Evolutionary conservation across 345 rosid species (phyloP).

Genomic region (Alliaria petiolata): DNA sequence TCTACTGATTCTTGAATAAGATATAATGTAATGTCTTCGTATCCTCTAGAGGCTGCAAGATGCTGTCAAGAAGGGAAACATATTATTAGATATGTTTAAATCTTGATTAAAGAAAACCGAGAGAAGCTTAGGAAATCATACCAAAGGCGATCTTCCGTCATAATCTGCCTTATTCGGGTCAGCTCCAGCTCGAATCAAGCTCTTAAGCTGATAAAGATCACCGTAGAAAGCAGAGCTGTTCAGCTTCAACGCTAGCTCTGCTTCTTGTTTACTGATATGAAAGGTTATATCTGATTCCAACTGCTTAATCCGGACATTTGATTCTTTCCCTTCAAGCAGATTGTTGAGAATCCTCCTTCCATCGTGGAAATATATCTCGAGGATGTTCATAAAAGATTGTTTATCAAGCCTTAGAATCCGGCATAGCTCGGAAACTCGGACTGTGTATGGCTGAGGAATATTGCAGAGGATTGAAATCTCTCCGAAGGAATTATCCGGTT

Average conservation of each 20-base stretch:
- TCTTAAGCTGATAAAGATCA: constrained; percentile 61
- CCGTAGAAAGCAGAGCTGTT: constrained; percentile 66
- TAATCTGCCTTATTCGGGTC: constrained; percentile 70
- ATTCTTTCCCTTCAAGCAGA: constrained; percentile 68
- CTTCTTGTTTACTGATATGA: constrained; percentile 68
- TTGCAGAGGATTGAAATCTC: constrained; percentile 73
- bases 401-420: constrained; percentile 65
- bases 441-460: constrained; percentile 54
- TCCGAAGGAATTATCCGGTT: constrained; percentile 58
- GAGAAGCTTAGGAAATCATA: constrained; percentile 23
- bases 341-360: constrained; percentile 69
- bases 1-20: constrained; percentile 61
- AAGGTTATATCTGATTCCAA: constrained; percentile 61
- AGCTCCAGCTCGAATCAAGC: constrained; percentile 60
- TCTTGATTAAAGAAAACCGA: background rate
- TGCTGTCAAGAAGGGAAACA: constrained; percentile 46
- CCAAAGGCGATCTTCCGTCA: constrained; percentile 83
- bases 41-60: constrained; percentile 74
- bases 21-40: constrained; percentile 53
- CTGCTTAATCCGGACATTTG: constrained; percentile 45
- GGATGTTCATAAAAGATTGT: constrained; percentile 60
- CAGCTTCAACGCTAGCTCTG: constrained; percentile 58
- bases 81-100: constrained; percentile 3
- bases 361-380: constrained; percentile 66
- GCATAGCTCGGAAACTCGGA: constrained; percentile 58